These are phyloP conservation scores for Arxiozyma bovina DNA, from an alignment of 1,139 yeast species.

Conservation along the genomic window DNA sequence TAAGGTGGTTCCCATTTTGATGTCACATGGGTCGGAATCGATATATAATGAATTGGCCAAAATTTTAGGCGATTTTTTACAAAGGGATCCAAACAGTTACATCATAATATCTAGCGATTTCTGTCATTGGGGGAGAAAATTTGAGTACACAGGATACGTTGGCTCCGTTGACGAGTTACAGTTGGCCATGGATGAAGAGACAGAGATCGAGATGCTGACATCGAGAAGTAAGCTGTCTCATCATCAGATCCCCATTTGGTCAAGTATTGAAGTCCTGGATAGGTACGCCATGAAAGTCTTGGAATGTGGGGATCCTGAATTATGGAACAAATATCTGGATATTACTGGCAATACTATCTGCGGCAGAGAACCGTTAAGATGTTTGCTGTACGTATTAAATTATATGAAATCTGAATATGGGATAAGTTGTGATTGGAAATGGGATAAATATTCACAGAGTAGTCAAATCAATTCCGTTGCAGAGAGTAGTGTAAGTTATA, in stretches of 20 bases:
- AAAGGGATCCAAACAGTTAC: slow-evolving; percentile 39
- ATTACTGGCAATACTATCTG: slow-evolving; percentile 83
- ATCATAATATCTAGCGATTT: slow-evolving; percentile 85
- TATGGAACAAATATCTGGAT: slow-evolving; percentile 62
- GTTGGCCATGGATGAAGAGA: slow-evolving; percentile 19
- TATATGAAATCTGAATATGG: slow-evolving; percentile 14
- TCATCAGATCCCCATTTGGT: slow-evolving; percentile 43
- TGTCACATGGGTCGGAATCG: slow-evolving; percentile 41
- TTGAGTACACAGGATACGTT: slow-evolving; percentile 58
- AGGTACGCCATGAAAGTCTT: slow-evolving; percentile 60
- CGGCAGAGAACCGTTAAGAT: slow-evolving; percentile 80
- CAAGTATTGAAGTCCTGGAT: slow-evolving; percentile 68
- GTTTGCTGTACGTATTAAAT: slow-evolving; percentile 31
- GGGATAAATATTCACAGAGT: slow-evolving; percentile 76
- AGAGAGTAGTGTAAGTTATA: slow-evolving; percentile 86
- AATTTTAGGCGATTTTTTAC: slow-evolving; percentile 46
- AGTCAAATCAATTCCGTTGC: slow-evolving; percentile 39
- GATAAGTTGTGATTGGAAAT: slow-evolving; percentile 19
- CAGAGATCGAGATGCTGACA: slow-evolving; percentile 24
- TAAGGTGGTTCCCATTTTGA: slow-evolving; percentile 67
- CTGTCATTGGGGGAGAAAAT: slow-evolving; percentile 90
- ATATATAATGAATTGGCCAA: slow-evolving; percentile 43
- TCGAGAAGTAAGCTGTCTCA: slow-evolving; percentile 18
- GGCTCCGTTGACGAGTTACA: slow-evolving; percentile 21
- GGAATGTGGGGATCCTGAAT: slow-evolving; percentile 20